Base-by-base conservation (phyloP, 495 filamentous ascomycete species). In the Haplographium delicatum region DNA sequence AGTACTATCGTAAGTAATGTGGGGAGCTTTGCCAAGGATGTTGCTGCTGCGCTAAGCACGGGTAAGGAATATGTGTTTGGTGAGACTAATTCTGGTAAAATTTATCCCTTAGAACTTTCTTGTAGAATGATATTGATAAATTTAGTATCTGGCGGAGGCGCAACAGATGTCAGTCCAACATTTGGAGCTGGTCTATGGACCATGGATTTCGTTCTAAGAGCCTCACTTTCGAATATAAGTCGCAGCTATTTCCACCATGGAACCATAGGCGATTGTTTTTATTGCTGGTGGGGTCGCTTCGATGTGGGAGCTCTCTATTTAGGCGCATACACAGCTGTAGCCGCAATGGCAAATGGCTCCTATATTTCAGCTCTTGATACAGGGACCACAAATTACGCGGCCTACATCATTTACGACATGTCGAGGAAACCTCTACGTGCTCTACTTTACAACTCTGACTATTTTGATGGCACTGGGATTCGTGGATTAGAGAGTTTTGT, bases 101-200 rank as follows among this genome's bases (percentile, higher is more conserved):
- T n/a, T n/a, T n/a, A n/a, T n/a, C n/a, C n/a, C n/a, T n/a, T n/a
- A n/a, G n/a, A n/a, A n/a, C n/a, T n/a, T n/a, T n/a, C n/a, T n/a
- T n/a, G n/a, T n/a, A n/a, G n/a, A n/a, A n/a, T n/a, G n/a, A n/a
- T n/a, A n/a, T n/a, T n/a, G n/a, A n/a, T n/a, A n/a, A n/a, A n/a
- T n/a, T n/a, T n/a, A n/a, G 71, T 74, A 8, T 72, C 71, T n/a
- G 72, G 70, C 19, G 73, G 72, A 7, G 73, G 73, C 10, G 71
- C 70, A 1, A 66, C 75, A 4, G 65, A 62, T 0, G 77, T 83
- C 0, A 77, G 73, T 20, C 78, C 78, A 0, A 75, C 74, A 0
- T 82, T 78, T 52, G 79, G 79, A 0, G 78, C 77, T 0, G 78
- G 65, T 2, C 65, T 82, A 1, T 82, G 79, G 80, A 82, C 79